These are phyloP conservation scores for Mortierella sp. DNA, from an alignment of 371 early-diverging fungal species.

Conservation along the genomic window DNA sequence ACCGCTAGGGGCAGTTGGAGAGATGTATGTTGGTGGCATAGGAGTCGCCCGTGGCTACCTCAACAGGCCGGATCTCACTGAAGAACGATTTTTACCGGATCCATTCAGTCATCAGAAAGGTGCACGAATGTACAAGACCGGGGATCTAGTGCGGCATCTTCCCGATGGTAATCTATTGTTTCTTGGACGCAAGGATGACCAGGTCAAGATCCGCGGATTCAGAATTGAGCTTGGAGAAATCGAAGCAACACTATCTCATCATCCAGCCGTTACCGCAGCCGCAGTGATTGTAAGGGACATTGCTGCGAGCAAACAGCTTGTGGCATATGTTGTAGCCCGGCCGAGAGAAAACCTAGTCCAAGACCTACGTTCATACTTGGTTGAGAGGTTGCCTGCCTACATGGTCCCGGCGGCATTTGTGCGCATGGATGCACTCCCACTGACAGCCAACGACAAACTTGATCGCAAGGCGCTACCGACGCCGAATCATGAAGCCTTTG, in stretches of 20 bases:
- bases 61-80: slow-evolving; percentile 33
- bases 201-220: slow-evolving; percentile 58
- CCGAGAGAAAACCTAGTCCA: background rate
- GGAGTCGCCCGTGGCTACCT: slow-evolving; percentile 45
- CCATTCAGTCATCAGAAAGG: background rate
- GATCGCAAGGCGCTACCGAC: too few relatives aligned
- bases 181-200: slow-evolving; percentile 42
- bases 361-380: slow-evolving; percentile 4
- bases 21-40: background rate
- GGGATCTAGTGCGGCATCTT: slow-evolving; percentile 50
- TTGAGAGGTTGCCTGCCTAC: slow-evolving; percentile 14
- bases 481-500: too few relatives aligned
- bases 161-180: slow-evolving; percentile 50
- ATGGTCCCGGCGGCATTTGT: slow-evolving; percentile 22
- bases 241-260: slow-evolving; percentile 18
- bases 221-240: slow-evolving; percentile 58
- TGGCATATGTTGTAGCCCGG: slow-evolving; percentile 7
- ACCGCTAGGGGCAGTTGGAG: slow-evolving; percentile 29
- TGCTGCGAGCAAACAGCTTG: slow-evolving; percentile 6
- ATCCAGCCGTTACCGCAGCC: slow-evolving; percentile 10
- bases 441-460: too few relatives aligned
- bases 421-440: too few relatives aligned
- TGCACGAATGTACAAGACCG: slow-evolving; percentile 52
- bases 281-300: slow-evolving; percentile 6
- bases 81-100: slow-evolving; percentile 17